Evolutionary conservation across 192 early-diverging fungal species (phyloP), one percentile per base, ranked within the genome.

Genomic region (Coemansia sp.): DNA sequence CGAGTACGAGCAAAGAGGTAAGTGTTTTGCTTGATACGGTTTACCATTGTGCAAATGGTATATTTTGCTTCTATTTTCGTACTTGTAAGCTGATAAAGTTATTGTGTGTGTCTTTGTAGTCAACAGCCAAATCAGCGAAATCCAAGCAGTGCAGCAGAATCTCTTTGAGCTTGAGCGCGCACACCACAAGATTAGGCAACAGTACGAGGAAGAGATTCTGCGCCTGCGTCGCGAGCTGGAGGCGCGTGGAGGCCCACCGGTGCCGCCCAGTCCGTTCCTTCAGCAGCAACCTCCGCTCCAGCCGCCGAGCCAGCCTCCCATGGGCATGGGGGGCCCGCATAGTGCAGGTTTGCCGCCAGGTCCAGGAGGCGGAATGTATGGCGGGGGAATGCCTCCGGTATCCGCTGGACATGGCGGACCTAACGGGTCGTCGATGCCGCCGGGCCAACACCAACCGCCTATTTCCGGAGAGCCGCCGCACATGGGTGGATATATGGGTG

Each of bases 181-280:
- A 22, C 92, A 94, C 74, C 83, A 87, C 48, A 75, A 86, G 42
- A 84, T 91, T 59, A 92, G 93, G 79, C 85, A 84, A 59, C 86
- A 90, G 75, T 96, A 93, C 63, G 95, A 98, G 67, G 91, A 94
- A 54, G 94, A 98, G 61, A 89, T 96, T 65, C 75, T 76, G 36
- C 84, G 89, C 35, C 76, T 96, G 59, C 87, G 91, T 22, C 88
- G 89, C 22, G 92, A 98, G 59, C 84, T 96, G 5, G 93, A 97
- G 59, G 83, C 85, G 53, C 86, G 84, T 61, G 88, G 83, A 32
- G 85, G 83, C 15, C 79, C 81, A 46, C 68, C 80, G 9, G 78
- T 74, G 61, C 71, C 79, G 20, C 73, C 85, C 32, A 71, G 73
- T 14, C 78, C 78, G 38, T 81, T 81, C 55, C 63, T 82, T 25